Evolutionary conservation across 2,329 filamentous ascomycete species (phyloP).

Genomic region (Stromatinia cepivora): DNA sequence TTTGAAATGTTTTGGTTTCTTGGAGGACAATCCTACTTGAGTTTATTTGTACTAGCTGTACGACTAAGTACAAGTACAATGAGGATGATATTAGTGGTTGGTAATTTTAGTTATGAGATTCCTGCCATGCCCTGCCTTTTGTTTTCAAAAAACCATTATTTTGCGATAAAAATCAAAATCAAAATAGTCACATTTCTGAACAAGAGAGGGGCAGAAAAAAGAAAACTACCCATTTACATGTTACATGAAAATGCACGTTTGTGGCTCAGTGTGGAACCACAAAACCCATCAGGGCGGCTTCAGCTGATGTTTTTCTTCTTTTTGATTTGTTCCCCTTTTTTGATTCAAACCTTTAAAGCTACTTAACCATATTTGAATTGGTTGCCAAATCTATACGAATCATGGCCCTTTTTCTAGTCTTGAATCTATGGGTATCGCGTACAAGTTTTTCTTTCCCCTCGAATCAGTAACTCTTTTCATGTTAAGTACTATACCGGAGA

Average conservation of each 20-base stretch:
- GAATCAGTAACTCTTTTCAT: not conserved
- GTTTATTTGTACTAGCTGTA: not conserved
- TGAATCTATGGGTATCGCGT: not conserved
- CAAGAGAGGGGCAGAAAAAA: not conserved
- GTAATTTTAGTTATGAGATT: not conserved
- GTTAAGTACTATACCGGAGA: not conserved
- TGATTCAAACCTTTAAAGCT: not conserved
- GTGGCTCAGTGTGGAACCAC: not conserved
- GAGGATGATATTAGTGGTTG: not conserved
- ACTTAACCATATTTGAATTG: not conserved
- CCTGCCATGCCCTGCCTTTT: too few relatives aligned
- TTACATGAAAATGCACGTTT: conserved; percentile 17
- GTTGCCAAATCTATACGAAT: not conserved
- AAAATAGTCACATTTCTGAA: too few relatives aligned
- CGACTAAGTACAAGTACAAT: not conserved
- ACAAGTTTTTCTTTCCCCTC: too few relatives aligned
- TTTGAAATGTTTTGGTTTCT: not conserved
- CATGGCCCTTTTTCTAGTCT: not conserved
- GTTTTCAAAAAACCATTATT: too few relatives aligned
- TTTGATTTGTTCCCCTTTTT: conserved; percentile 1
- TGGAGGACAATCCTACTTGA: not conserved
- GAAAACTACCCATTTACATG: not conserved
- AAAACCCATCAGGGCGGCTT: not conserved
- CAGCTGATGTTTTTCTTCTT: not conserved
- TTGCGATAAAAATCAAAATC: too few relatives aligned